Conservation (phyloP, 2,329 filamentous ascomycete genomes). For the Sporothrix pallida region DNA sequence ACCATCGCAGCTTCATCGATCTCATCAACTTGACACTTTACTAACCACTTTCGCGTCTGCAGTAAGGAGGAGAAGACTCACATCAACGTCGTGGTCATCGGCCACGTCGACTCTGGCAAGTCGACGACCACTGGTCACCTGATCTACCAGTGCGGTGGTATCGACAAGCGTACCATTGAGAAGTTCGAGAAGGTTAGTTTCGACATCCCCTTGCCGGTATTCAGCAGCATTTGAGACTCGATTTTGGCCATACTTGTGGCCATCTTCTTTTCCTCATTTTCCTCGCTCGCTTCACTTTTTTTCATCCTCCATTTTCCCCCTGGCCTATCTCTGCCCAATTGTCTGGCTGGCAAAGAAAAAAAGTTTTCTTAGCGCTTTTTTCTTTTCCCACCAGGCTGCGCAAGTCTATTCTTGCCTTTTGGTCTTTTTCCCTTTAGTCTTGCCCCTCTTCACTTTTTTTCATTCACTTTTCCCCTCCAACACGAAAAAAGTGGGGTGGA, state of each 20-base stretch:
- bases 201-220: background rate
- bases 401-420: background rate
- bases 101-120: conserved; percentile 99
- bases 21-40: background rate
- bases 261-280: background rate
- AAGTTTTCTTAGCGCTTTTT: conserved; percentile 40
- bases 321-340: conserved; percentile 32
- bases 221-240: background rate
- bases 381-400: conserved; percentile 33
- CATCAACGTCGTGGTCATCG: conserved; percentile 71
- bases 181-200: conserved; percentile 99
- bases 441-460: background rate
- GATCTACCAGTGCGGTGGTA: conserved; percentile 99
- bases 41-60: conserved; percentile 42
- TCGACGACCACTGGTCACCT: conserved; percentile 93
- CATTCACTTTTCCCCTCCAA: conserved; percentile 28
- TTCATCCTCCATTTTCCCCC: conserved; percentile 32
- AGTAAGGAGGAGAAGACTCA: conserved; percentile 97
- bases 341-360: conserved; percentile 34
- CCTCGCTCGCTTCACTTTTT: background rate
- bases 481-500: conserved; percentile 36
- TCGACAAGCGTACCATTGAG: conserved; percentile 99
- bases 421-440: conserved; percentile 37
- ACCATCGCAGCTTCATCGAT: background rate
- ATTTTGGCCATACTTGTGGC: background rate